Evolutionary conservation across 1,139 yeast genomes (phyloP).

Genomic region (Blastobotrys buckinghamii): DNA sequence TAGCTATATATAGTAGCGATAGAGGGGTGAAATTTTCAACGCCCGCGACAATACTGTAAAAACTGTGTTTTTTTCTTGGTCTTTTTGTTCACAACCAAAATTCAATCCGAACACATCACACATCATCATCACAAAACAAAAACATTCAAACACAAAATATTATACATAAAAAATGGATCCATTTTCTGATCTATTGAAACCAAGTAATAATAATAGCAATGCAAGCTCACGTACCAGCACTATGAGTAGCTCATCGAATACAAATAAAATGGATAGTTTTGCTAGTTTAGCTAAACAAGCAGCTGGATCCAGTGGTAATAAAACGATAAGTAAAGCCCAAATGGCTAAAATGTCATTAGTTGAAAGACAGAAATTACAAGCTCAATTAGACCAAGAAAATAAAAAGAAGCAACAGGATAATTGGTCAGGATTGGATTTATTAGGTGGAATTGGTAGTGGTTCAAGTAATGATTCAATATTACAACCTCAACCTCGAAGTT

Average conservation of each 20-base stretch:
- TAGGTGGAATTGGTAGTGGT: not conserved
- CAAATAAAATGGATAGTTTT: conserved; percentile 19
- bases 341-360: conserved; percentile 24
- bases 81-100: too few species aligned
- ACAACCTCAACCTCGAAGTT: not conserved
- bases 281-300: conserved; percentile 18
- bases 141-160: not conserved
- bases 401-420: conserved; percentile 9
- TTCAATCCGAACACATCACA: not conserved
- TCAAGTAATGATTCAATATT: not conserved
- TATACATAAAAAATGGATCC: conserved; percentile 11
- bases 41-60: too few species aligned
- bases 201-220: conserved; percentile 4
- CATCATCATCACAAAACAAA: not conserved
- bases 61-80: not conserved
- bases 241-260: conserved; percentile 2
- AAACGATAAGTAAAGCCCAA: conserved; percentile 3
- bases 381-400: conserved; percentile 13
- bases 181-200: conserved; percentile 14
- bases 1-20: too few species aligned
- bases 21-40: too few species aligned
- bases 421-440: conserved; percentile 15
- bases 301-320: not conserved
- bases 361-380: conserved; percentile 23
- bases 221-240: conserved; percentile 6